Base-by-base conservation (phyloP, 495 filamentous ascomycete species). In the Mycothermus thermophilus region DNA sequence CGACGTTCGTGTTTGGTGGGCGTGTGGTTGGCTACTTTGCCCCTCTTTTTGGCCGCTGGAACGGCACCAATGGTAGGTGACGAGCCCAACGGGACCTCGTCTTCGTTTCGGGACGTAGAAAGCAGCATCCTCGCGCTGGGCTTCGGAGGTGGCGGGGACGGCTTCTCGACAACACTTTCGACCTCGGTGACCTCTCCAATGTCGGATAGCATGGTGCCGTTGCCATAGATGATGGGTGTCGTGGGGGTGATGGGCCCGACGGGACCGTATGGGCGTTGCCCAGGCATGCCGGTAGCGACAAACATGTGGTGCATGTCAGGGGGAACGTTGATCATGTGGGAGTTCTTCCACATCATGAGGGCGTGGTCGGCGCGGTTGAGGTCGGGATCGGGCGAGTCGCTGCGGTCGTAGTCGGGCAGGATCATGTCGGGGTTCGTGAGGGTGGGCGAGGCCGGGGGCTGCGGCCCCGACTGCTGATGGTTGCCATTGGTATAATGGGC, bases 401-500 rank as follows among this genome's bases (percentile, higher is more conserved):
- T 63, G 30, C 67, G 67, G 50, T 76, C 69, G 35, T 59, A 58
- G 35, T 71, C 69, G 24, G 86, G 86, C 25, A 94, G 65, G 41
- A 94, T 92, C 83, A 94, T 86, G 54, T 90, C 84, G 23, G 84
- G 83, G 56, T 92, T 85, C n/a, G 83, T 86, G 39, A 94, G 61
- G 6, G 86, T 90, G 28, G 86, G 86, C 31, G 83, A 92, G 18
- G 75, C 65, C 30, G 69, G 67, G 46, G 48, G 31, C 44, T 54
- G 40, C 23, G 63, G 48, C 28, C 48, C 41, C n/a, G 40, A 34
- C 34, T 51, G 50, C 33, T 35, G 47, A 44, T 54, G 37, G 54
- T 52, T 37, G 42, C 47, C 32, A 44, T 51, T 44, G 32, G 47
- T 41, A 32, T 47, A 48, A 33, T 42, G 51, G 29, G 38, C 48